These are phyloP conservation scores for Salix caprea DNA, from an alignment of 345 rosid genomes.

Conservation along the genomic window DNA sequence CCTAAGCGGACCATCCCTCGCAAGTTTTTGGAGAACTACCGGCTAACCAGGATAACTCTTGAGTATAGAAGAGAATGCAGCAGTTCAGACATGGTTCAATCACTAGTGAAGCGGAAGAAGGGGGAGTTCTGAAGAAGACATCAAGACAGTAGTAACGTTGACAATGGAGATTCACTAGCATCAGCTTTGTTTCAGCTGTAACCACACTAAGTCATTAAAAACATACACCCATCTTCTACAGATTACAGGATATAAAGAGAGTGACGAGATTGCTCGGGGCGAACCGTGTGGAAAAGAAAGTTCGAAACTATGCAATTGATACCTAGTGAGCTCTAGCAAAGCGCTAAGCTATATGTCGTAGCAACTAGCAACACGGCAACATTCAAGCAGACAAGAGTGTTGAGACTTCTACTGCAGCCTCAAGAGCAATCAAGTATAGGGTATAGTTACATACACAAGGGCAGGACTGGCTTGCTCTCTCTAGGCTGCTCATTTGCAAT, in stretches of 20 bases:
- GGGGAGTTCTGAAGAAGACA: no score
- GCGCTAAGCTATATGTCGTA: not conserved
- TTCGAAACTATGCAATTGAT: not conserved
- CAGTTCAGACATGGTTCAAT: no score
- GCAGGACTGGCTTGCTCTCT: not conserved
- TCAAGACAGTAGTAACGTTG: no score
- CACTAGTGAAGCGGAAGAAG: no score
- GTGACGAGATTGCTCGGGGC: constrained; percentile 58
- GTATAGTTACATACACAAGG: not conserved
- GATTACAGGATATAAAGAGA: constrained; percentile 21
- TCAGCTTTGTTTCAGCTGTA: constrained; percentile 9
- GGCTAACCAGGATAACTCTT: constrained; percentile 39
- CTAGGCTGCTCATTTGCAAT: not conserved
- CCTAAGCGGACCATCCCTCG: constrained; percentile 46
- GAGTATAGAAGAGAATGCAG: constrained; percentile 52
- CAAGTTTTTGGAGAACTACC: constrained; percentile 41
- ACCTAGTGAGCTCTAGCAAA: not conserved
- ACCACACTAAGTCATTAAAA: constrained; percentile 22
- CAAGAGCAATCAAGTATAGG: not conserved
- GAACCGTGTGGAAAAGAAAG: constrained; percentile 53
- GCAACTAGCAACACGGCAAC: not conserved
- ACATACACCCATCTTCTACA: constrained; percentile 58
- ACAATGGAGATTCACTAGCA: constrained; percentile 29
- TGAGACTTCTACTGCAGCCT: not conserved
- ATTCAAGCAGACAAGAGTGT: not conserved